Conservation (phyloP, 1,284 basidiomycete genomes). For the Spongispora temasekensis region DNA sequence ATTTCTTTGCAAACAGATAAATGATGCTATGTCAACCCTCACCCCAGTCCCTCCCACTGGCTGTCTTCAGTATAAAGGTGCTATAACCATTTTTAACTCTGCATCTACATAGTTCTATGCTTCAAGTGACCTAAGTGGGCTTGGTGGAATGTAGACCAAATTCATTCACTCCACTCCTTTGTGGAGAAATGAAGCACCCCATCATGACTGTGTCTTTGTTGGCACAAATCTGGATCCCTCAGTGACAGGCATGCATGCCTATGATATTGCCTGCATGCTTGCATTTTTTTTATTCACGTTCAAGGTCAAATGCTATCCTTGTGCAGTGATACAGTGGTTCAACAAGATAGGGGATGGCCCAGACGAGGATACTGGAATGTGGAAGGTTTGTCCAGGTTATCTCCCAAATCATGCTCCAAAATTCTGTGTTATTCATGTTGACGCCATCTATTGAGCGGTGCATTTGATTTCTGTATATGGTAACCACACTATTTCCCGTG, state of each 20-base stretch:
- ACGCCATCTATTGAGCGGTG: neutral
- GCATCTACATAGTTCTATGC: neutral
- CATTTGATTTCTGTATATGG: neutral
- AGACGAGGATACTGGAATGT: neutral
- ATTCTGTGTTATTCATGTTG: neutral
- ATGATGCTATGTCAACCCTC: neutral
- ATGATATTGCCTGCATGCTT: neutral
- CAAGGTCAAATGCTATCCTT: neutral
- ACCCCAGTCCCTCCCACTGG: neutral
- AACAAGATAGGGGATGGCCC: neutral
- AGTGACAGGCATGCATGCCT: neutral
- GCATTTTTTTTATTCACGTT: neutral
- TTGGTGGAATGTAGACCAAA: neutral
- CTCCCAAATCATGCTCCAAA: neutral
- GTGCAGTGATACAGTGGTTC: neutral
- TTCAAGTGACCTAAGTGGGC: neutral
- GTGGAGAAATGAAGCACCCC: neutral
- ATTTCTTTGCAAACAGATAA: neutral
- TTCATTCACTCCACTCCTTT: neutral
- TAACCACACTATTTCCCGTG: neutral
- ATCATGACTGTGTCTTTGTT: neutral
- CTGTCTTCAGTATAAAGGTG: neutral
- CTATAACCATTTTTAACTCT: neutral
- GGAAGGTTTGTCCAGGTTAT: neutral
- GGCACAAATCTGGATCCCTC: neutral